These are phyloP conservation scores for Eimeria necatrix DNA, from an alignment of 169 alveolate species.

Conservation along the genomic window DNA sequence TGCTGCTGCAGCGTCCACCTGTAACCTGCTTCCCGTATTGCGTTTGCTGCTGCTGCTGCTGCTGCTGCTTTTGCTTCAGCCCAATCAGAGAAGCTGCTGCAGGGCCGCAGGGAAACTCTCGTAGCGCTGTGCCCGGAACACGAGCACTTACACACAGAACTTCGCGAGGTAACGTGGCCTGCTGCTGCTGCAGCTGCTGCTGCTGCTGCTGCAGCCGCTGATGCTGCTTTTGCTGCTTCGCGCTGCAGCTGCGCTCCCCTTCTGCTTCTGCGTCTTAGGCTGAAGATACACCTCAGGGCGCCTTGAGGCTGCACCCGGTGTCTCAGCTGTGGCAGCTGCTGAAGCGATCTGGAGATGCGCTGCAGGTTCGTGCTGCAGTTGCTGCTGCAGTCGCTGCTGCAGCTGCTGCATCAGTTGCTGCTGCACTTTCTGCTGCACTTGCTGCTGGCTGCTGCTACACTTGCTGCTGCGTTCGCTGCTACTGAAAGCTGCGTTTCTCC, in stretches of 20 bases:
- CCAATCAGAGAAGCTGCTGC: not conserved
- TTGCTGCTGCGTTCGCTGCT: not conserved
- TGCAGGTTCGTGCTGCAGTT: constrained; percentile 6
- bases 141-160: not conserved
- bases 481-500: not conserved
- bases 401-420: not conserved
- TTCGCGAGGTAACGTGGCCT: not conserved
- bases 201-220: not conserved
- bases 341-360: constrained; percentile 35
- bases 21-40: not conserved
- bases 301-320: constrained; percentile 9
- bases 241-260: not conserved
- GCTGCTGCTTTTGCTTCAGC: not conserved
- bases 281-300: not conserved
- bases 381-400: constrained; percentile 5
- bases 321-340: constrained; percentile 22
- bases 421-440: not conserved
- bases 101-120: not conserved
- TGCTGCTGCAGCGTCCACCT: not conserved
- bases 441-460: not conserved
- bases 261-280: not conserved
- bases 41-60: not conserved
- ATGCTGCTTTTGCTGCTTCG: not conserved
- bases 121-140: not conserved
- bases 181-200: constrained; percentile 22